A percentile compares a stretch with the other conserved stretches of the same genome.
These are phyloP conservation scores for Sonneratia caseolaris DNA, from an alignment of 345 rosid species.

Conservation along the genomic window DNA sequence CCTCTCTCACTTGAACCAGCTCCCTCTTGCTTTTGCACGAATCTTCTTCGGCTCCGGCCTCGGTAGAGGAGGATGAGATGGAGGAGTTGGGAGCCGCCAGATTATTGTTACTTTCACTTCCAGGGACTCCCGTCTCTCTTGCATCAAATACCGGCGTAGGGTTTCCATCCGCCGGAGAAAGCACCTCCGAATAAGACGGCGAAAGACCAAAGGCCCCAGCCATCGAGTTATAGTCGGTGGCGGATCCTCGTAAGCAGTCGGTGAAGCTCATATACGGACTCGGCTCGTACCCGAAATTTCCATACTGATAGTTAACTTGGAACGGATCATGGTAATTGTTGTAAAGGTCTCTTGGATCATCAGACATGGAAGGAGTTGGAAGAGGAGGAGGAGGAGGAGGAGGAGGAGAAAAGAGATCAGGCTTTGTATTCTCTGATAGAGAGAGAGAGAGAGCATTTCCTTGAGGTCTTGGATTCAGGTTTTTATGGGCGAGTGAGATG, in stretches of 20 bases:
- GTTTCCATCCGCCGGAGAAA: constrained; percentile 17
- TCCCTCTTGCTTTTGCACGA: constrained; percentile 36
- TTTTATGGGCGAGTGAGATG: not conserved
- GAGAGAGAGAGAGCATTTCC: too few relatives aligned
- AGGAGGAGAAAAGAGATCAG: not conserved
- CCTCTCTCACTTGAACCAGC: constrained; percentile 19
- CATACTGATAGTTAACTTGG: constrained; percentile 21
- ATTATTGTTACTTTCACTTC: constrained; percentile 21
- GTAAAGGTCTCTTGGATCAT: constrained; percentile 47
- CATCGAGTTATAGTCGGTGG: constrained; percentile 39
- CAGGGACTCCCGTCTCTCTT: constrained; percentile 13
- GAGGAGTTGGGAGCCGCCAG: constrained; percentile 37
- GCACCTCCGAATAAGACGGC: constrained; percentile 39
- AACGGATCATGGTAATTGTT: constrained; percentile 31
- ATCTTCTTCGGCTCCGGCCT: constrained; percentile 54
- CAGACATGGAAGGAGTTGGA: constrained; percentile 38
- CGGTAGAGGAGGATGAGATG: constrained; percentile 54
- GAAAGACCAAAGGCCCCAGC: constrained; percentile 41
- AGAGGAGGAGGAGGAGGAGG: constrained; percentile 5
- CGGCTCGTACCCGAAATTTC: constrained; percentile 12
- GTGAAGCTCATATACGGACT: constrained; percentile 44
- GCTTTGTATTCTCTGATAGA: not conserved
- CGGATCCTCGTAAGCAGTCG: constrained; percentile 51
- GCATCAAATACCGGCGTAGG: constrained; percentile 12
- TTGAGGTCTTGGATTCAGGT: constrained; percentile 8